Percentiles rank a stretch among this genome's conserved stretches.
Evolutionary conservation across 2,329 filamentous ascomycete species (phyloP).

Genomic region (Sporothrix globosa): DNA sequence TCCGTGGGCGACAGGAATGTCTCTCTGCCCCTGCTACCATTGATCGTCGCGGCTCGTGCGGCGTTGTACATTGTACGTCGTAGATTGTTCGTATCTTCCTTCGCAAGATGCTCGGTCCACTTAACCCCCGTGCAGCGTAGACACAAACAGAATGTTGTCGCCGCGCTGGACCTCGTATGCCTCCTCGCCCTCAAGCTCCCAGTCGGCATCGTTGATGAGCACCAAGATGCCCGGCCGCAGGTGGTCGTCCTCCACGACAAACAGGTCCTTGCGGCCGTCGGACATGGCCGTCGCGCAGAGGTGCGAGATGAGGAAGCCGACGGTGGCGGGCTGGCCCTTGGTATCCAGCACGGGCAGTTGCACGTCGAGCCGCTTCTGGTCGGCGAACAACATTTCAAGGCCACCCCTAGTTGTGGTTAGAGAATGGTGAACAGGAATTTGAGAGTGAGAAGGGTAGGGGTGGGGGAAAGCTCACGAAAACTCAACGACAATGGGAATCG

Average conservation of each 20-base stretch:
- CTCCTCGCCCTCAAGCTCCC: constrained; percentile 96
- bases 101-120: no score
- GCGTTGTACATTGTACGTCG: no score
- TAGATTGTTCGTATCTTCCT: no score
- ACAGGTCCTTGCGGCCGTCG: constrained; percentile 82
- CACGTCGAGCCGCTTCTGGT: constrained; percentile 74
- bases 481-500: constrained; percentile 59
- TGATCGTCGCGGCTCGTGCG: no score
- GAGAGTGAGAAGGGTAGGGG: background rate
- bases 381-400: constrained; percentile 89
- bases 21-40: no score
- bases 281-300: constrained; percentile 83
- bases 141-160: constrained; percentile 94
- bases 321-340: constrained; percentile 64
- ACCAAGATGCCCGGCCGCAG: constrained; percentile 88
- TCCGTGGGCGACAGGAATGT: no score
- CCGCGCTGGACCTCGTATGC: constrained; percentile 78
- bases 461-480: constrained; percentile 53
- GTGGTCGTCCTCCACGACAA: constrained; percentile 75
- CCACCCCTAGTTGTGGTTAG: constrained; percentile 67
- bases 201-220: constrained; percentile 96
- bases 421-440: constrained; percentile 39
- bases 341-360: constrained; percentile 66
- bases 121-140: constrained; percentile 90
- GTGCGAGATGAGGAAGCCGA: constrained; percentile 76